Evolutionary conservation across 2,329 filamentous ascomycete genomes (phyloP), one percentile per base, ranked within the genome.

Genomic region (Ampelomyces quisqualis): DNA sequence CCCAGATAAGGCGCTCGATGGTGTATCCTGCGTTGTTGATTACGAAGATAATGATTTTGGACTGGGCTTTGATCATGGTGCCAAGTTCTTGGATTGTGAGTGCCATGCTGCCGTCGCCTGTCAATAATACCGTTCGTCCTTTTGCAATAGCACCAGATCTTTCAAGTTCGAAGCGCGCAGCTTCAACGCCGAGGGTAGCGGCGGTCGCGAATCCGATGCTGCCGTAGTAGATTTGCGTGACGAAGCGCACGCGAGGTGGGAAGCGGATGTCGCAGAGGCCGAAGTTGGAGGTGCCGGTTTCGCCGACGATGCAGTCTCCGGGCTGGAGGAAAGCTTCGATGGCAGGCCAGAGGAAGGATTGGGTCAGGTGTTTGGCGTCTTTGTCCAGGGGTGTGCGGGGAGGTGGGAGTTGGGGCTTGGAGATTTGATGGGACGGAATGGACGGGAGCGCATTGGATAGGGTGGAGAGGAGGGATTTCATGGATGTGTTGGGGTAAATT

Each of bases 61-160:
- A 51, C 6, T 64, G 51, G 2, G 64, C 53, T 36, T 63, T 63
- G 51, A 86, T 79, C 53, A 85, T 84, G 2, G 80, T 83, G 8
- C 77, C 77, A 3, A 87, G 68, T 49, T 85, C 82, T 57, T 86
- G 83, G 0, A 76, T 80, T 0, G 82, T 86, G 68, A 86, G 77
- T 49, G 84, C 78, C 43, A 86, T 75, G 47, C 79, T 82, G 3
- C 82, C 82, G 37, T 84, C 81, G 4, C 81, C 81, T 22, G 81
- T 81, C 45, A 81, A 72, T 2, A 84, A 64, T 7, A 83, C 71
- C 0, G 79, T 78, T 38, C 77, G 42, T n/a, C n/a, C n/a, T n/a
- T n/a, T n/a, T n/a, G n/a, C n/a, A n/a, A n/a, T n/a, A n/a, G n/a
- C n/a, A n/a, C n/a, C n/a, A n/a, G n/a, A n/a, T n/a, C 27, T 20